Base-by-base conservation (phyloP, 257 asterid species). In the Scutellaria barbata region DNA sequence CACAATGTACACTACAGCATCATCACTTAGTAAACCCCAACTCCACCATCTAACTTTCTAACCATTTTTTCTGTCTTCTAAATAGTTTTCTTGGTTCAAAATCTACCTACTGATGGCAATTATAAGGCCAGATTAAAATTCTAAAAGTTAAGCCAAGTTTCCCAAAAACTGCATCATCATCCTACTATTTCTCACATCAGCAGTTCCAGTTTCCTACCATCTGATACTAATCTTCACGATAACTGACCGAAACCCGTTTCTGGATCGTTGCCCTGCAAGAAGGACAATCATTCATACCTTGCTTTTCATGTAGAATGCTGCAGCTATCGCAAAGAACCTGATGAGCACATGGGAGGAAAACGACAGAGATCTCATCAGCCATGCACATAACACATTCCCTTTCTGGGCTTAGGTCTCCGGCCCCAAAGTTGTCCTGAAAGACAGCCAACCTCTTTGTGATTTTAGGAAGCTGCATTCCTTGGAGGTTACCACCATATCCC, bases 341-440 rank as follows among this genome's bases (percentile, higher is more conserved):
- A 76, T 93, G 98, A 1, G 91, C 83, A 66, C 98, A 93, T 0
- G 98, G 98, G 65, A 87, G 60, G 79, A 93, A 93, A 39, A 90
- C 88, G 72, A 93, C 92, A 0, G 88, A 76, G 18, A 79, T 85
- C 69, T 85, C 97, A 1, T 85, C 94, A 0, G 82, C 69, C 96
- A 93, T 72, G 59, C 97, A 93, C 96, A 93, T 85, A n/a, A 90
- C 87, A 4, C 98, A 94, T 64, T 94, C 98, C 81, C 95, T 80
- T 43, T 94, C 96, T 0, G 80, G 89, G 16, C 75, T 79, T 1
- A 79, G 77, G 25, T 61, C 68, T 47, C 63, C 79, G 5, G 60
- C 76, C 43, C 76, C 82, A 59, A 69, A 72, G 68, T 63, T 81
- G 71, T 81, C 89, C 74, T 80, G 77, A 73, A 77, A 80, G 41